These are phyloP conservation scores for Pisolithus albus DNA, from an alignment of 768 basidiomycete genomes.

Conservation along the genomic window DNA sequence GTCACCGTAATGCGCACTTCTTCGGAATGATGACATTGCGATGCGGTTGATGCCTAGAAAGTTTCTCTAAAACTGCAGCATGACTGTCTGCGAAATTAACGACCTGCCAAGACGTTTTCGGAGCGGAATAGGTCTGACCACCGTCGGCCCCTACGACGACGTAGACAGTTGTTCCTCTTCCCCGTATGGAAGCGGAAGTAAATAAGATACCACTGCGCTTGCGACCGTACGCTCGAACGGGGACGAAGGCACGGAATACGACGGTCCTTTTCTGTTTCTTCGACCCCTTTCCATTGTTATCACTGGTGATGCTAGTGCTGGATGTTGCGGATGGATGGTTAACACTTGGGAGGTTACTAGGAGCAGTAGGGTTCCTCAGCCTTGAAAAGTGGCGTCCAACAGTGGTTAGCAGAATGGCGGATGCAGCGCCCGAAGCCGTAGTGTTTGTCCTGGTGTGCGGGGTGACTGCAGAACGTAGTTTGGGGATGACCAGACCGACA, in stretches of 20 bases:
- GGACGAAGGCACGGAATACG: not conserved
- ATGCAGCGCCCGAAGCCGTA: not conserved
- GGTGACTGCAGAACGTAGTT: not conserved
- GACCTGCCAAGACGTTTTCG: constrained; percentile 11
- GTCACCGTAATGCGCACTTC: not conserved
- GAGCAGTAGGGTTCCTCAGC: not conserved
- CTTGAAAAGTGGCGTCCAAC: not conserved
- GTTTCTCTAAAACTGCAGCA: not conserved
- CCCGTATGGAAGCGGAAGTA: constrained; percentile 9
- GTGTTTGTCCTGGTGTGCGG: too few species aligned
- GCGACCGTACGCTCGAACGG: constrained; percentile 1
- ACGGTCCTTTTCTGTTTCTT: not conserved
- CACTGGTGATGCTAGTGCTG: not conserved
- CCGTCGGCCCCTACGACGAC: not conserved
- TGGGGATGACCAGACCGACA: not conserved
- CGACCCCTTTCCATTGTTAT: not conserved
- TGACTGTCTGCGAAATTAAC: not conserved
- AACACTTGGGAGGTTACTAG: not conserved
- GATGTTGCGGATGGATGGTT: not conserved
- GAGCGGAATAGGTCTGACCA: not conserved
- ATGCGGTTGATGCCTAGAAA: not conserved
- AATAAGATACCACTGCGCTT: constrained; percentile 4
- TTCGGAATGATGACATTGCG: too few species aligned
- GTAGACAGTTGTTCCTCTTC: constrained; percentile 7
- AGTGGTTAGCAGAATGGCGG: not conserved